phyloP scores from a whole-genome alignment of 805 yeast species.

The Metschnikowia peoriensis region DNA sequence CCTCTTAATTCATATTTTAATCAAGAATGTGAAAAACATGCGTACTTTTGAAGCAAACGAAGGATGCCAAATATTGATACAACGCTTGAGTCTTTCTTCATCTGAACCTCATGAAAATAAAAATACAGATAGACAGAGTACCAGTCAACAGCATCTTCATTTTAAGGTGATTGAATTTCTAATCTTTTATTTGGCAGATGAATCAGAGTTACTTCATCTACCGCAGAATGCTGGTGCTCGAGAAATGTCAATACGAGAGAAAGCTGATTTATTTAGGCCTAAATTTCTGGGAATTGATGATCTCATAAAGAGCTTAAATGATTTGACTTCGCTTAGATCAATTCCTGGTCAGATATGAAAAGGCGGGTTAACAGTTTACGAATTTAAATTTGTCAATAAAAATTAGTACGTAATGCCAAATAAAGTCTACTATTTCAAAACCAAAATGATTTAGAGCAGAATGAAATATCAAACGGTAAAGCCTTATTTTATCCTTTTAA shows the following conservation, averaged over 20 bases:
- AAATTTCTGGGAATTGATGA: constrained; percentile 42
- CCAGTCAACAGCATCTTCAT: constrained; percentile 48
- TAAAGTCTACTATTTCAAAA: no score
- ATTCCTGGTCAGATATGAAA: neutral
- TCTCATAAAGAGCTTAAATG: constrained; percentile 35
- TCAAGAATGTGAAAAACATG: constrained; percentile 54
- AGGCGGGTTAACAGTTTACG: neutral
- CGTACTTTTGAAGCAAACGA: constrained; percentile 55
- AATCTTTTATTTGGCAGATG: constrained; percentile 67
- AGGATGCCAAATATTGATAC: constrained; percentile 56
- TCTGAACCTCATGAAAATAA: neutral
- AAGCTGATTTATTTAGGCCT: constrained; percentile 33
- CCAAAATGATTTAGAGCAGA: no score
- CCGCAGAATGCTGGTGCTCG: constrained; percentile 7
- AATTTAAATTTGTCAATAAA: neutral
- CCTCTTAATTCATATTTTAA: constrained; percentile 55
- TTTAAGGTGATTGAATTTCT: constrained; percentile 67
- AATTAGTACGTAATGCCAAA: neutral
- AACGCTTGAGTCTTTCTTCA: constrained; percentile 23
- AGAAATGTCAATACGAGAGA: constrained; percentile 23
- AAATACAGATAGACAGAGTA: neutral
- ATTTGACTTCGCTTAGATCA: constrained; percentile 19
- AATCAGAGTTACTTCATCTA: constrained; percentile 29
- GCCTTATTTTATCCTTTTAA: neutral
- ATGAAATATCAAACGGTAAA: neutral